Evolutionary conservation across 108 stramenopile species (phyloP).

Genomic region (Nitzschia sp.): DNA sequence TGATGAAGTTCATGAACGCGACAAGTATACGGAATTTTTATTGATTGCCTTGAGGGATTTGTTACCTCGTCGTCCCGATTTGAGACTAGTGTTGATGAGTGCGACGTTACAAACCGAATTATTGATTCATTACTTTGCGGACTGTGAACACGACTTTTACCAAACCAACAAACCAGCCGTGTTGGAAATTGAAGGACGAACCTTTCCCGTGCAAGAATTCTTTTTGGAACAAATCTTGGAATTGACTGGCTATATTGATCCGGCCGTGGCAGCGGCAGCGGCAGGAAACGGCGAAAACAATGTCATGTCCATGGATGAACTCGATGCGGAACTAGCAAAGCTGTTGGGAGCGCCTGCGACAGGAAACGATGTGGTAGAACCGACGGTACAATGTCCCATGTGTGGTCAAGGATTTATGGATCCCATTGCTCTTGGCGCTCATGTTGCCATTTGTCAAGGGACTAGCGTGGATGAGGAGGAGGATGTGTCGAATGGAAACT

Average conservation of each 20-base stretch:
- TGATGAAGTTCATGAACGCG: conserved; percentile 96
- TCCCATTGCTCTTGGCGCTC: conserved; percentile 62
- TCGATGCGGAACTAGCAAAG: conserved; percentile 51
- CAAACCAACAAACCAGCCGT: conserved; percentile 48
- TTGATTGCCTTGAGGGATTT: conserved; percentile 87
- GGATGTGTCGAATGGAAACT: background rate
- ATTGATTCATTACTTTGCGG: conserved; percentile 63
- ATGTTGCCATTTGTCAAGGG: conserved; percentile 65
- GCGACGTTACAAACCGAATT: conserved; percentile 71
- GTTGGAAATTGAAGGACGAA: conserved; percentile 80
- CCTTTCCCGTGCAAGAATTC: conserved; percentile 79
- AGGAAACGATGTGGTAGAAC: background rate
- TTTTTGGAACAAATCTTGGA: conserved; percentile 76
- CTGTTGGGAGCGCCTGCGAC: conserved; percentile 13
- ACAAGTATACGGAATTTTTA: conserved; percentile 89
- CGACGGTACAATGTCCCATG: conserved; percentile 47
- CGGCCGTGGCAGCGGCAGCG: conserved; percentile 34
- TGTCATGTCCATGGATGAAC: conserved; percentile 31
- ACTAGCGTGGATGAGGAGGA: conserved; percentile 11
- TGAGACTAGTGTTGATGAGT: conserved; percentile 77
- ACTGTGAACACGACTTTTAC: conserved; percentile 36
- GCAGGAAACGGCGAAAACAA: background rate
- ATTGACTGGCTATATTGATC: conserved; percentile 61
- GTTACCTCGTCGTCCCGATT: conserved; percentile 60
- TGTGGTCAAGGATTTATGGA: conserved; percentile 54